Evolutionary conservation across 2,329 filamentous ascomycete genomes (phyloP).

Genomic region (Cladorrhinum sp.): DNA sequence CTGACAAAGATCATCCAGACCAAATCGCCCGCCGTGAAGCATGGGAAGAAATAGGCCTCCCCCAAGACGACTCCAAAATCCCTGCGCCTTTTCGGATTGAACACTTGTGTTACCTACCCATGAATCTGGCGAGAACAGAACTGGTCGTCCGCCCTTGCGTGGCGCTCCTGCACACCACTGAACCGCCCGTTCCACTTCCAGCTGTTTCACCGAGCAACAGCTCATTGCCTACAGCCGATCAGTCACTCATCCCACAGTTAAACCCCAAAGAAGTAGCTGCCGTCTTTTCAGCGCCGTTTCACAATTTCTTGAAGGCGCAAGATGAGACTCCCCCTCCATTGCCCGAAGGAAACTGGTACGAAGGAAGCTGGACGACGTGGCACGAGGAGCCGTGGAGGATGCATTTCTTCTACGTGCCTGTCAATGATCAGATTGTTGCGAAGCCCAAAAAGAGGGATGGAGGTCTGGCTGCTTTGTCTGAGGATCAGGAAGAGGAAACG

Average conservation of each 20-base stretch:
- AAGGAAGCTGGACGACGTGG: conserved; percentile 77
- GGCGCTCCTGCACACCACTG: conserved; percentile 68
- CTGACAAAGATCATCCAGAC: conserved; percentile 45
- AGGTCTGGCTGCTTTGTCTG: conserved; percentile 43
- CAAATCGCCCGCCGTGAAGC: conserved; percentile 87
- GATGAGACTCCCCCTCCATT: conserved; percentile 31
- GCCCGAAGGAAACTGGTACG: conserved; percentile 71
- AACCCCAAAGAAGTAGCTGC: conserved; percentile 91
- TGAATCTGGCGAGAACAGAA: conserved; percentile 69
- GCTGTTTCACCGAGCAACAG: neutral
- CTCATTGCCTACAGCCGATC: conserved; percentile 54
- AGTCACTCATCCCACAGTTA: conserved; percentile 72
- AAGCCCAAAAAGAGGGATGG: conserved; percentile 46
- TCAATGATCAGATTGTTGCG: conserved; percentile 66
- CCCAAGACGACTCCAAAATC: conserved; percentile 64
- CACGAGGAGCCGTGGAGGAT: conserved; percentile 75
- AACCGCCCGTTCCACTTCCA: conserved; percentile 31
- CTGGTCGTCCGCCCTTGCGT: conserved; percentile 74
- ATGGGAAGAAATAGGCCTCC: conserved; percentile 88
- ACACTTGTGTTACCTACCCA: conserved; percentile 80
- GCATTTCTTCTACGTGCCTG: conserved; percentile 90
- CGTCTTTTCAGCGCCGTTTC: conserved; percentile 86
- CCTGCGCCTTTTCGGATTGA: conserved; percentile 75
- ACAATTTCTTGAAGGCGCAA: conserved; percentile 66
- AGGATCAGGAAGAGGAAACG: conserved; percentile 28